These are phyloP conservation scores for Neocatenulostroma microsporum DNA, from an alignment of 2,329 filamentous ascomycete genomes.

Conservation along the genomic window DNA sequence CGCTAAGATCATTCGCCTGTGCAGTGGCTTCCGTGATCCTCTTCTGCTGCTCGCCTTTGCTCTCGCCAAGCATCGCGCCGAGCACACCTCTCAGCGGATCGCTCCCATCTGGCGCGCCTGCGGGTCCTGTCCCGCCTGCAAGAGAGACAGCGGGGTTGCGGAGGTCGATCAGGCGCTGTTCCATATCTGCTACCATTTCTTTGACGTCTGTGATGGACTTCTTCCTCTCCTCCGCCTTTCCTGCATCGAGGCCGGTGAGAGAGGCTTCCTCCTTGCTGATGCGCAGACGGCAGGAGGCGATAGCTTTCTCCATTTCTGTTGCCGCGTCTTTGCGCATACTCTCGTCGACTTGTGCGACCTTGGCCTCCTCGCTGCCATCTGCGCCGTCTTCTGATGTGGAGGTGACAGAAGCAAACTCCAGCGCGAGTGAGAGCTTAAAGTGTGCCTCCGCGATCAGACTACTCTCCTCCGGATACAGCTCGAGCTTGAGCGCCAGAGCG, in stretches of 20 bases:
- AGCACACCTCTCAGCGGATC: conserved; percentile 53
- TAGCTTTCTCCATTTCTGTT: conserved; percentile 63
- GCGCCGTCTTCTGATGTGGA: conserved; percentile 45
- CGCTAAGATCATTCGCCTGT: conserved; percentile 63
- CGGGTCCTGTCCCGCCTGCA: conserved; percentile 36
- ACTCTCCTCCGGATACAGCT: conserved; percentile 71
- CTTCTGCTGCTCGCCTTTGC: conserved; percentile 53
- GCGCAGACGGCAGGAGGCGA: conserved; percentile 63
- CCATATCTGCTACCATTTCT: conserved; percentile 71
- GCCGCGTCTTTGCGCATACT: conserved; percentile 63
- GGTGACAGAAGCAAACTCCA: conserved; percentile 81
- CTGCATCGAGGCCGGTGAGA: conserved; percentile 45
- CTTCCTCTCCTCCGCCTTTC: conserved; percentile 52
- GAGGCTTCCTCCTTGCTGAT: conserved; percentile 62
- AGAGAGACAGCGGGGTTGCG: conserved; percentile 55
- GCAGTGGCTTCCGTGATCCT: conserved; percentile 65
- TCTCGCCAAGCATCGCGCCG: conserved; percentile 56
- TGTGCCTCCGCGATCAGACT: conserved; percentile 88
- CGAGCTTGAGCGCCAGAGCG: conserved; percentile 68
- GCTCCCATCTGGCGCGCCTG: conserved; percentile 36
- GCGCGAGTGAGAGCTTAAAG: conserved; percentile 88
- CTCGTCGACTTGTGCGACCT: conserved; percentile 53
- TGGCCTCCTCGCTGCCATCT: conserved; percentile 29
- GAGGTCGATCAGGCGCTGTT: conserved; percentile 65
- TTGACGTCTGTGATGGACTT: conserved; percentile 63